Evolutionary conservation across 2,329 filamentous ascomycete genomes (phyloP), one percentile per base, ranked within the genome.

Genomic region (Ceratocystis diversiconidia): DNA sequence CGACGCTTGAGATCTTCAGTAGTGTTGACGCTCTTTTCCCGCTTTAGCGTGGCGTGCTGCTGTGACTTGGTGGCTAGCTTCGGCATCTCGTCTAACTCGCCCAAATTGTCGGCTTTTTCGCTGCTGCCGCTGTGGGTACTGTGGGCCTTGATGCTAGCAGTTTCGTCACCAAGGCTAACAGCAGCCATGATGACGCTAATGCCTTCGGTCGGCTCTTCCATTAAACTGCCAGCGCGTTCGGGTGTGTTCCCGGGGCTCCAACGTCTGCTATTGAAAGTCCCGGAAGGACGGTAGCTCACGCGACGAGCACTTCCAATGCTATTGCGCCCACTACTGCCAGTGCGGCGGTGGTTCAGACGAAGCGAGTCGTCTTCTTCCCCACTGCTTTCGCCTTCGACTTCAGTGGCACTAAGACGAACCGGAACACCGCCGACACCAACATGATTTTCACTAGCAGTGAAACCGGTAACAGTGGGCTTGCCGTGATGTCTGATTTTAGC

Each of bases 401-500:
- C 94, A 62, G 89, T 95, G n/a, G 94, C 92, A 73, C 90, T 95
- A 68, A 99, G 80, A 55, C 94, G 86, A 75, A 96, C 85, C 1
- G 94, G 94, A 48, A 97, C 92, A 65, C 90, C 91, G 50, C 86
- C 84, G 0, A 87, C 83, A 50, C 84, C 84, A 50, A 84, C 88
- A 68, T 90, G 88, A 66, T 92, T 92, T 66, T 80, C 83, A 57
- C 86, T 87, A 2, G 89, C 87, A 8, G 86, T 85, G 74, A 95
- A 96, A 48, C 89, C 86, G 7, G 89, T 85, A 3, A 90, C 83
- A 52, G 85, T 88, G 7, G 85, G 86, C 73, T 92, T 91, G 69
- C 88, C 87, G 73, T 92, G 89, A 73, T 95, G 91, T 69, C 90
- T 81, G 71, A 95, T 95, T 80, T 96, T 96, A 73, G 89, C 86